These are phyloP conservation scores for Calonectria pteridis DNA, from an alignment of 2,329 filamentous ascomycete species.

Conservation along the genomic window DNA sequence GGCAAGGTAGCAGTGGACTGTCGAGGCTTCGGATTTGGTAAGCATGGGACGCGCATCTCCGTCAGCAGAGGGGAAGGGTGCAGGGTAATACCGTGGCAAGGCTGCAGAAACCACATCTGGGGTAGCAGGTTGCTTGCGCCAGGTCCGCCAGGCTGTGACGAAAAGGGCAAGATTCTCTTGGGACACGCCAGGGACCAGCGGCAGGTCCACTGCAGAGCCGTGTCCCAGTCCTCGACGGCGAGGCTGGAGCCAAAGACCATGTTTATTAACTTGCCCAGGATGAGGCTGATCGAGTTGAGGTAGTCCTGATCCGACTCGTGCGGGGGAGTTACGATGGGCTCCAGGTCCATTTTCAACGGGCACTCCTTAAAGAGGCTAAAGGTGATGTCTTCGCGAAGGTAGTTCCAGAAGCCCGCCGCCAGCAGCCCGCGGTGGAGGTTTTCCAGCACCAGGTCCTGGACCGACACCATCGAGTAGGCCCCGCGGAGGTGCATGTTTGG, in stretches of 20 bases:
- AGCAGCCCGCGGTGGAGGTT: slow-evolving; percentile 46
- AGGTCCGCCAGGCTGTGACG: not conserved
- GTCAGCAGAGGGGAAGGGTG: no score
- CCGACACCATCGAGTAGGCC: slow-evolving; percentile 58
- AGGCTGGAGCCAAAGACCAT: slow-evolving; percentile 43
- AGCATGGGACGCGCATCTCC: not conserved
- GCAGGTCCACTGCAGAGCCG: slow-evolving; percentile 38
- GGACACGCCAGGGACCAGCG: slow-evolving; percentile 51
- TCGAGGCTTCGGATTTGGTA: slow-evolving; percentile 50
- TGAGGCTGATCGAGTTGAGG: slow-evolving; percentile 56
- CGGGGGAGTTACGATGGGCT: slow-evolving; percentile 33
- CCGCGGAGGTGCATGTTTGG: slow-evolving; percentile 61
- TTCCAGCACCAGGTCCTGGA: slow-evolving; percentile 39
- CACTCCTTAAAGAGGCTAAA: slow-evolving; percentile 61
- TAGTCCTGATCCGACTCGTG: slow-evolving; percentile 36
- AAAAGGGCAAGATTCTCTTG: slow-evolving; percentile 48
- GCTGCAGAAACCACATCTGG: slow-evolving; percentile 54
- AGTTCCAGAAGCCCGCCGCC: slow-evolving; percentile 63
- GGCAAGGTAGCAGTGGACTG: slow-evolving; percentile 58
- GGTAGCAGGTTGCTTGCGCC: slow-evolving; percentile 46
- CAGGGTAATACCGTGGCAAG: slow-evolving; percentile 55
- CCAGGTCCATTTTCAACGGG: slow-evolving; percentile 56
- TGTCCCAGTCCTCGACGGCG: slow-evolving; percentile 33
- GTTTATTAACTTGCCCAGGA: slow-evolving; percentile 60
- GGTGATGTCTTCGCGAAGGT: slow-evolving; percentile 65